Conservation (phyloP, 2,329 filamentous ascomycete species). For the Colletotrichum zoysiae region DNA sequence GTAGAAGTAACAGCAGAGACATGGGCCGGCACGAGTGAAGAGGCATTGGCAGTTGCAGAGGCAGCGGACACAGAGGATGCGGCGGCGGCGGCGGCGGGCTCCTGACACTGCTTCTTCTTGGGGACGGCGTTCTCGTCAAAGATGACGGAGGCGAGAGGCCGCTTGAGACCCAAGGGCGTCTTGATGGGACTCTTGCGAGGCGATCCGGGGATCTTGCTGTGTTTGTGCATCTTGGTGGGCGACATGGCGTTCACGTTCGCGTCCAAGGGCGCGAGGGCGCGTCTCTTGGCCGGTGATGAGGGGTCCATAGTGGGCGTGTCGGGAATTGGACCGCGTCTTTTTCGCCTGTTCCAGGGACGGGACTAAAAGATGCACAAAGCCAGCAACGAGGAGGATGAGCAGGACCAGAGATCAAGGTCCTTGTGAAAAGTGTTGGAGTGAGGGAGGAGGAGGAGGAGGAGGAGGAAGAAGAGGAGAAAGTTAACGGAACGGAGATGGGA, state of each 20-base stretch:
- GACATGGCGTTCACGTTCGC: slow-evolving; percentile 61
- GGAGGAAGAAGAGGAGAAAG: not conserved
- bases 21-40: slow-evolving; percentile 9
- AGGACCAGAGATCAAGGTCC: not conserved
- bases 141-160: slow-evolving; percentile 30
- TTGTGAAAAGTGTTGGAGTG: slow-evolving; percentile 1
- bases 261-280: slow-evolving; percentile 62
- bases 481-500: not conserved
- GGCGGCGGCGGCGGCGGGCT: slow-evolving; percentile 22
- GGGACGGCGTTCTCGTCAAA: slow-evolving; percentile 40
- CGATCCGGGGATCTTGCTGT: slow-evolving; percentile 18
- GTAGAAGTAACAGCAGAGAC: not conserved
- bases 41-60: not conserved
- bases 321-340: not conserved
- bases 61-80: not conserved
- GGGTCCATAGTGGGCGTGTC: slow-evolving; percentile 40
- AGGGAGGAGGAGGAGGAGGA: not conserved
- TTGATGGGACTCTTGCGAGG: slow-evolving; percentile 40
- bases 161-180: slow-evolving; percentile 38
- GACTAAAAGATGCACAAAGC: not conserved
- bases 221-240: slow-evolving; percentile 48
- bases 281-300: slow-evolving; percentile 60
- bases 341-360: not conserved
- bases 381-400: not conserved
- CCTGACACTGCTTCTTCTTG: slow-evolving; percentile 45